Evolutionary conservation across 148 eudicot genomes (phyloP).

Genomic region (Vaccinium darrowii): DNA sequence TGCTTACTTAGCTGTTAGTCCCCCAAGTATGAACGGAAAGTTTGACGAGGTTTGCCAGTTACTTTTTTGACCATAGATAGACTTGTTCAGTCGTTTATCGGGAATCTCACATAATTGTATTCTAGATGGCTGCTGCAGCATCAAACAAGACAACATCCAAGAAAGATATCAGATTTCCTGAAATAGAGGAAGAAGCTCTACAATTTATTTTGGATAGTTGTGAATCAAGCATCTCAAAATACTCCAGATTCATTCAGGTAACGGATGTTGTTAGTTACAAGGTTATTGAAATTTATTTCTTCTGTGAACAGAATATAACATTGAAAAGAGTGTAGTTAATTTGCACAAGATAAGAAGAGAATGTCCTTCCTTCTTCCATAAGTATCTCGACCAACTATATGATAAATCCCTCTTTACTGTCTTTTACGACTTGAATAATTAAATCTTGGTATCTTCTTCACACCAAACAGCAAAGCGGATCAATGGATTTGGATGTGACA

Average conservation of each 20-base stretch:
- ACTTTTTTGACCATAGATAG: background rate
- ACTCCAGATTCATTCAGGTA: conserved; percentile 88
- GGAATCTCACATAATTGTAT: conserved; percentile 16
- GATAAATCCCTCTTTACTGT: background rate
- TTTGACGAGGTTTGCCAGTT: conserved; percentile 65
- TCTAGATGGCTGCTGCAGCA: conserved; percentile 91
- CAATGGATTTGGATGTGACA: conserved; percentile 95
- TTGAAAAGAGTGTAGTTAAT: background rate
- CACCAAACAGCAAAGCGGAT: conserved; percentile 73
- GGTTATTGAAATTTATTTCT: background rate
- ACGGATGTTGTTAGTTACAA: background rate
- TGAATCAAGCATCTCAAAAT: conserved; percentile 83
- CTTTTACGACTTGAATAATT: background rate
- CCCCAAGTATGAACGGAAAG: conserved; percentile 69
- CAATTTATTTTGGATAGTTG: conserved; percentile 75
- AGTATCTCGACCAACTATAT: background rate
- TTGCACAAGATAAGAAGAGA: no score
- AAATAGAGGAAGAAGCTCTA: conserved; percentile 80
- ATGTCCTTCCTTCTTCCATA: background rate
- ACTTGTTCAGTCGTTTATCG: background rate
- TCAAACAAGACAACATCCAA: conserved; percentile 57
- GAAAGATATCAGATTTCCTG: conserved; percentile 70
- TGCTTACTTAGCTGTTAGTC: conserved; percentile 88
- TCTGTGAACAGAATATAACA: background rate
- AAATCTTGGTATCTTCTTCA: conserved; percentile 2